Base-by-base conservation (phyloP, 495 filamentous ascomycete genomes). In the Aspergillus funiculosus region DNA sequence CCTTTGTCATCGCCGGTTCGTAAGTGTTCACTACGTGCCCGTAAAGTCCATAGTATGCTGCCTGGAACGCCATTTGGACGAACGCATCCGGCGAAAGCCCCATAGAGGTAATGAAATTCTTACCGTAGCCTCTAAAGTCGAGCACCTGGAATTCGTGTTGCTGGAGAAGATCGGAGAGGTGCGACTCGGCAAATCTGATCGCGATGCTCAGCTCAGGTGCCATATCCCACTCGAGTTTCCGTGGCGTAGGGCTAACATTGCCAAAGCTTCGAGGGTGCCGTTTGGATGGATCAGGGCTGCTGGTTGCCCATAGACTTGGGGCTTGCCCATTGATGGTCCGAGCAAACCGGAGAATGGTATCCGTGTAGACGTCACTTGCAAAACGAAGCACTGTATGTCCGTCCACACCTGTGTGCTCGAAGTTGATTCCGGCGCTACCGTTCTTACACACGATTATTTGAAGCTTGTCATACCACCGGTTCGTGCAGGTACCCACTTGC, bases 391-490 rank as follows among this genome's bases (percentile, higher is more conserved):
- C 94, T 1, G 92, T 98, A 59, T 98, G 92, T 10, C 92, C 92
- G 60, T 98, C 92, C 5, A 98, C 92, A 52, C 94, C 94, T 0
- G 92, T 98, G 61, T 98, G 92, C 61, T 98, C 92, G 52, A 97
- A 96, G 65, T 98, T 98, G 79, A 98, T 97, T 20, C 92, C 92
- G 0, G 92, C 92, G 50, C 85, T 92, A 7, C 92, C 92, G 67
- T 96, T 98, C 71, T 95, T 94, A 76, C 94, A 97, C 28, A 98
- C 92, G 43, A 98, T 98, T 50, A 98, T 97, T 61, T 98, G 92
- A 19, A 98, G 77, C 66, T 98, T 98, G 65, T 98, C 92, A 58
- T 98, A 98, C 92, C 92, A 98, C 41, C 92, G 76, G 62, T 98
- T 98, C 10, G 91, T 95, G 66, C 92, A 98, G 25, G 92, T 98